phyloP scores from a whole-genome alignment of 1,139 yeast species.

The Petasospora fabianii region DNA sequence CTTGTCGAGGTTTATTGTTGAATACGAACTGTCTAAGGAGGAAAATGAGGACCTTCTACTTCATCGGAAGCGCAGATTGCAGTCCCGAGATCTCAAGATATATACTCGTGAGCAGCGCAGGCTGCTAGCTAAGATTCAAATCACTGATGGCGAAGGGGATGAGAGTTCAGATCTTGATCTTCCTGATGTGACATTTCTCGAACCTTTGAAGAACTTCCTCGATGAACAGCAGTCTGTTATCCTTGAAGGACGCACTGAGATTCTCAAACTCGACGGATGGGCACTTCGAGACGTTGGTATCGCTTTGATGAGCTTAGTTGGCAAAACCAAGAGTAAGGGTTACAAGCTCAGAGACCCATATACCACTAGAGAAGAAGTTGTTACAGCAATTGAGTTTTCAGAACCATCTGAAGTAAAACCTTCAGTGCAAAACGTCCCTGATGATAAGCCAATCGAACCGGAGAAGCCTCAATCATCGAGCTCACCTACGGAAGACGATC shows the following conservation, averaged over 20 bases:
- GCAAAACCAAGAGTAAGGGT: constrained; percentile 25
- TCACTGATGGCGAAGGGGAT: not conserved
- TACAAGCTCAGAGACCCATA: constrained; percentile 33
- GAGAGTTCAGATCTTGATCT: not conserved
- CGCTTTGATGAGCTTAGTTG: constrained; percentile 25
- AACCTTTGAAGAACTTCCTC: constrained; percentile 24
- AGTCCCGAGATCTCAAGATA: constrained; percentile 6
- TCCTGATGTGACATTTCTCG: constrained; percentile 15
- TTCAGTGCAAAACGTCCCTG: not conserved
- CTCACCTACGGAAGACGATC: constrained; percentile 1
- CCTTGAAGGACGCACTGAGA: constrained; percentile 29
- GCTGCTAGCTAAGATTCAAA: constrained; percentile 22
- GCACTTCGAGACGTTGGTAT: constrained; percentile 30
- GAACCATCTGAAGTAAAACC: not conserved
- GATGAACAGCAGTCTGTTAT: constrained; percentile 32
- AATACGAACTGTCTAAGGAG: constrained; percentile 50
- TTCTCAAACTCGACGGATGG: constrained; percentile 7
- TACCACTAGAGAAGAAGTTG: constrained; percentile 8
- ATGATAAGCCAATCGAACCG: not conserved
- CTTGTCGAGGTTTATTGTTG: constrained; percentile 60
- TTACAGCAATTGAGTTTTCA: constrained; percentile 5
- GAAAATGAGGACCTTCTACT: constrained; percentile 44
- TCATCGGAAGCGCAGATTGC: constrained; percentile 28
- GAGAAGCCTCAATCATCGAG: not conserved
- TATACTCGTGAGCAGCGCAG: constrained; percentile 24